These are phyloP conservation scores for Takakia lepidozioides DNA, from an alignment of 225 moss, liverwort and hornwort species.

Conservation along the genomic window DNA sequence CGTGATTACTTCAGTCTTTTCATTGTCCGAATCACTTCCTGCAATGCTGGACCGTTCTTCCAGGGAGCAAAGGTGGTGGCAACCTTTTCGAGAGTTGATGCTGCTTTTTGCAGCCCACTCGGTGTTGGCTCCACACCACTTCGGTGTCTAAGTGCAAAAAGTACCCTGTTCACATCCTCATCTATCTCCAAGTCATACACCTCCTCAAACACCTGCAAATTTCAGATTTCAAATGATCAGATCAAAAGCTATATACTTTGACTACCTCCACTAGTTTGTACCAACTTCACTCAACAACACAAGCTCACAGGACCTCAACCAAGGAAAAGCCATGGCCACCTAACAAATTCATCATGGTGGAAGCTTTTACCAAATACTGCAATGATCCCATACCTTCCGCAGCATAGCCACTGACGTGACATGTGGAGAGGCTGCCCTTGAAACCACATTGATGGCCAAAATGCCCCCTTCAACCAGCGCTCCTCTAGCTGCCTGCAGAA, in stretches of 20 bases:
- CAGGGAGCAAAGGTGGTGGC: constrained; percentile 45
- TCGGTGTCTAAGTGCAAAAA: constrained; percentile 59
- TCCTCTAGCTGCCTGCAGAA: constrained; percentile 53
- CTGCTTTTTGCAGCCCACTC: constrained; percentile 30
- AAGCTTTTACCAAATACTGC: too few species aligned
- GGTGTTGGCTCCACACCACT: constrained; percentile 16
- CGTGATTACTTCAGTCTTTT: constrained; percentile 71
- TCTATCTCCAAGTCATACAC: constrained; percentile 76
- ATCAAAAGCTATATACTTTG: too few species aligned
- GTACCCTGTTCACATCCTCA: constrained; percentile 78
- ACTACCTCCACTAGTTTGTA: too few species aligned
- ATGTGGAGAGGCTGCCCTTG: constrained; percentile 64
- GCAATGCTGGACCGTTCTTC: constrained; percentile 56
- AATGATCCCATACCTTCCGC: constrained; percentile 34
- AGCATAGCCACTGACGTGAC: constrained; percentile 51
- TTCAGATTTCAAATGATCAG: too few species aligned
- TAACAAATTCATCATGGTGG: too few species aligned
- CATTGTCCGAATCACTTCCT: constrained; percentile 32
- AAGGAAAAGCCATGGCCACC: neutral
- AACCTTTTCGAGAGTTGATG: constrained; percentile 41
- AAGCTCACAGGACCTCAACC: neutral
- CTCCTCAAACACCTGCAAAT: constrained; percentile 73
- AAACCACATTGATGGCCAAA: constrained; percentile 74
- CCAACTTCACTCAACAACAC: too few species aligned
- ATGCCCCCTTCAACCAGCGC: constrained; percentile 65